A percentile compares a stretch with the other conserved stretches of the same genome.
Evolutionary conservation across 306 rosid genomes (phyloP).

Genomic region (Parietaria judaica): DNA sequence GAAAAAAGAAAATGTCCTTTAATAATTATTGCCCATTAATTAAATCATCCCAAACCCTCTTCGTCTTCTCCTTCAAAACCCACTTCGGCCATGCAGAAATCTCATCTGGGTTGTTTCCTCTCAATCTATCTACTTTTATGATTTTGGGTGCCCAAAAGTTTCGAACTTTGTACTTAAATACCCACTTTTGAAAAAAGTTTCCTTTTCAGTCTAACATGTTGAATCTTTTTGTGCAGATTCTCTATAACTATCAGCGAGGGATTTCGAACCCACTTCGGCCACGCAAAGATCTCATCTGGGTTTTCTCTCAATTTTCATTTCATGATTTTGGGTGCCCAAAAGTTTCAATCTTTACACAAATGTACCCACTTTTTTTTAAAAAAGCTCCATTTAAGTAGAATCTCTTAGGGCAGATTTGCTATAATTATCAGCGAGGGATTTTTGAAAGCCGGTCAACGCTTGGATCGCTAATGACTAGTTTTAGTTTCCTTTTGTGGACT

Average conservation of each 20-base stretch:
- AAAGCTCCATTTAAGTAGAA: too few species aligned
- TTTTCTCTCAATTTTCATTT: not conserved
- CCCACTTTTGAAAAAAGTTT: too few species aligned
- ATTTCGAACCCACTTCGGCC: not conserved
- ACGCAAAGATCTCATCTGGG: not conserved
- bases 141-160: too few species aligned
- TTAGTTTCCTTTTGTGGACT: slow-evolving; percentile 9
- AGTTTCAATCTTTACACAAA: too few species aligned
- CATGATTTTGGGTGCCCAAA: not conserved
- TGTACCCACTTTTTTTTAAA: too few species aligned
- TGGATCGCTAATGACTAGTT: slow-evolving; percentile 7
- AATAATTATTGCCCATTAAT: too few species aligned
- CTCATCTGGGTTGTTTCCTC: not conserved
- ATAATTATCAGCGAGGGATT: not conserved
- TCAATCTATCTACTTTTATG: not conserved
- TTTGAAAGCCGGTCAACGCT: slow-evolving; percentile 3
- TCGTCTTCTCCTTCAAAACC: not conserved
- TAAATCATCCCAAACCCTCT: not conserved
- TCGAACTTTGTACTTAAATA: too few species aligned
- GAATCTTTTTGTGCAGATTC: too few species aligned
- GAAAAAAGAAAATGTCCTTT: slow-evolving; percentile 12
- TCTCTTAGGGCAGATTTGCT: too few species aligned
- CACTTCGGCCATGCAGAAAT: not conserved
- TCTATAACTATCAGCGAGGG: not conserved
- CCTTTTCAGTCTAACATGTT: too few species aligned